Evolutionary conservation across 805 yeast species (phyloP).

Genomic region (Kuraishia hungarica): DNA sequence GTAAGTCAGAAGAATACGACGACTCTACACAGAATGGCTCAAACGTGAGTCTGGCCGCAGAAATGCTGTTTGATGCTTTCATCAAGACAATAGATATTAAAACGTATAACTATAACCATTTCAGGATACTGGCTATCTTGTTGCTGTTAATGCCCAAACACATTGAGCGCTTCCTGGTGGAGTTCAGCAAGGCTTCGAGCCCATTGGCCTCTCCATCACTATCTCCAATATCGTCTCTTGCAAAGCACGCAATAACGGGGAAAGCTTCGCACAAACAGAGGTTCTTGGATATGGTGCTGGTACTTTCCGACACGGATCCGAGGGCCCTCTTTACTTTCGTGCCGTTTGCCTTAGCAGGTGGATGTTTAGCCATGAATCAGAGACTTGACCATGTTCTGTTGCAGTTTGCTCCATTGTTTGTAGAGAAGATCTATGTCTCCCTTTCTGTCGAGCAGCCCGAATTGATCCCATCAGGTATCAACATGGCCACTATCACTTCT

Average conservation of each 20-base stretch:
- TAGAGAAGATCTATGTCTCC: slow-evolving; percentile 9
- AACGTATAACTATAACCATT: slow-evolving; percentile 18
- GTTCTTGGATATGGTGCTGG: slow-evolving; percentile 15
- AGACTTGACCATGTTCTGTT: not conserved
- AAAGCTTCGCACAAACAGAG: slow-evolving; percentile 13
- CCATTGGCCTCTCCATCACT: not conserved
- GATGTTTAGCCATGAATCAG: not conserved
- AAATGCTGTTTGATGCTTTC: slow-evolving; percentile 26
- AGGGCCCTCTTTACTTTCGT: not conserved
- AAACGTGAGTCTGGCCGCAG: slow-evolving; percentile 16
- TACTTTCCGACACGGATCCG: not conserved
- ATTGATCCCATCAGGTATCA: slow-evolving; percentile 12
- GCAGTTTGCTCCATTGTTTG: not conserved
- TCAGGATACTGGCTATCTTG: slow-evolving; percentile 24
- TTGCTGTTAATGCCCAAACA: slow-evolving; percentile 23
- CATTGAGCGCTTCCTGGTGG: slow-evolving; percentile 8
- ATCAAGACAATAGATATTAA: slow-evolving; percentile 20
- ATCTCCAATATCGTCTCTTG: not conserved
- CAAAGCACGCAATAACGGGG: not conserved
- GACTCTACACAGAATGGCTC: slow-evolving; percentile 9
- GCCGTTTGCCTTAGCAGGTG: not conserved
- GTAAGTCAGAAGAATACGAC: slow-evolving; percentile 37
- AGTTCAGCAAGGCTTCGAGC: not conserved
- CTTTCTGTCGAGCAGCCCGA: slow-evolving; percentile 20
- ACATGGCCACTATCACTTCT: slow-evolving; percentile 10